Base-by-base conservation (phyloP, 208 protist species). In the Strigomonas galati region DNA sequence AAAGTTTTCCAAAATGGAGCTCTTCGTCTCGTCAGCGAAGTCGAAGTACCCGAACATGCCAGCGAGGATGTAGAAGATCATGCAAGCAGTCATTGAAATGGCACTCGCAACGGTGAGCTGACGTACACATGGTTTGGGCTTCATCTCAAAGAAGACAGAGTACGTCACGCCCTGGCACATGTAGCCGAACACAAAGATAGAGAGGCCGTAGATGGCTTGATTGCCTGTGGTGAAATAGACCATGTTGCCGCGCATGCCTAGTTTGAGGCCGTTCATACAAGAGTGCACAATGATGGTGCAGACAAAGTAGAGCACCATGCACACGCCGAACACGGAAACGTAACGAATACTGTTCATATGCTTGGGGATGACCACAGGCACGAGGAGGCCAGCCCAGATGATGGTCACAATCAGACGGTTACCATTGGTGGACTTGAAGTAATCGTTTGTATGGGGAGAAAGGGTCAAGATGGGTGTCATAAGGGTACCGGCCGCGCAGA, bases 41-140 rank as follows among this genome's bases (percentile, higher is more conserved):
- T 93, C 82, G 28, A 92, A 80, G 74, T 89, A 92, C 21, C 82
- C 84, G 49, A 92, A 91, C 31, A 90, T 17, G 43, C 86, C 86
- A 17, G 61, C 62, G 14, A 89, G 2, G 51, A 79, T 67, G 68
- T 94, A 94, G 23, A 94, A 54, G 15, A 84, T 21, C 26, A 70
- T 79, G 71, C 82, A 90, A 28, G 86, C 44, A 17, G 67, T 64
- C 84, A 92, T 90, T 14, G 70, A 61, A 51, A 89, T 71, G 12
- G 65, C 58, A 2, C 69, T 53, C 49, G 65, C 69, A 0, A 82
- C 0, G 27, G 80, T 91, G 51, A 94, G 80, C 23, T 69, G 61
- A 19, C 19, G 15, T n/a, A 78, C 51, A 2, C 75, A 84, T 1
- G 78, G 74, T 12, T 71, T 54, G 24, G 74, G 59, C 3, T 61